phyloP scores from a whole-genome alignment of 2,329 filamentous ascomycete species.

The Calonectria naviculata region DNA sequence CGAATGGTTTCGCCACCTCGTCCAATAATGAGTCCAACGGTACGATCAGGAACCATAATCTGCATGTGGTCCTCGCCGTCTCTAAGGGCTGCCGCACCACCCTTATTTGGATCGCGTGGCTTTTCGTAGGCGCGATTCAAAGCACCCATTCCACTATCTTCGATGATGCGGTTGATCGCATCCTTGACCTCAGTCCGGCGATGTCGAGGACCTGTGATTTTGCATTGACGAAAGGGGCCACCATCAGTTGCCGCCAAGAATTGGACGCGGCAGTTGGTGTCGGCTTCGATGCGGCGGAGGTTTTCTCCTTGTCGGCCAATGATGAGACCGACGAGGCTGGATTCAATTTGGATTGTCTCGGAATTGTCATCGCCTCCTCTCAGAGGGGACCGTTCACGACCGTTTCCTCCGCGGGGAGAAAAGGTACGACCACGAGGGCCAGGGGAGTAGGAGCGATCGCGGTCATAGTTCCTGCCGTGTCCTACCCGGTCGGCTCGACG shows the following conservation, averaged over 20 bases:
- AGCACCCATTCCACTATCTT: constrained; percentile 72
- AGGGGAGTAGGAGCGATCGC: constrained; percentile 81
- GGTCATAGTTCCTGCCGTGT: constrained; percentile 53
- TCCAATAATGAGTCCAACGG: constrained; percentile 93
- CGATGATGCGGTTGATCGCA: constrained; percentile 88
- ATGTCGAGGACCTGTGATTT: constrained; percentile 80
- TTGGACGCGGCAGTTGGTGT: constrained; percentile 86
- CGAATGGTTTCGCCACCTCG: constrained; percentile 93
- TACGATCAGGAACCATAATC: constrained; percentile 95
- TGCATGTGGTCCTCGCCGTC: constrained; percentile 89
- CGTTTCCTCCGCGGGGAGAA: constrained; percentile 67
- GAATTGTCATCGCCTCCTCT: constrained; percentile 72
- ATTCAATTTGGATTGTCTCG: constrained; percentile 89
- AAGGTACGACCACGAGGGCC: constrained; percentile 66
- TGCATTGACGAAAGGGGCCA: constrained; percentile 83
- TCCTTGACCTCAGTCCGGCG: constrained; percentile 82
- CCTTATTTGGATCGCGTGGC: constrained; percentile 50
- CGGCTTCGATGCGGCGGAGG: constrained; percentile 83
- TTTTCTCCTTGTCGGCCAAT: constrained; percentile 94
- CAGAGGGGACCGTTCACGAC: constrained; percentile 70
- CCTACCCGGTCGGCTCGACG: constrained; percentile 70
- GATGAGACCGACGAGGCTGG: constrained; percentile 87
- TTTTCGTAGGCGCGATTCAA: constrained; percentile 57
- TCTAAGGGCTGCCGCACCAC: constrained; percentile 64
- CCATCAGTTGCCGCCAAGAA: constrained; percentile 84